These are phyloP conservation scores for Phytophthora lateralis DNA, from an alignment of 352 stramenopile genomes.

Conservation along the genomic window DNA sequence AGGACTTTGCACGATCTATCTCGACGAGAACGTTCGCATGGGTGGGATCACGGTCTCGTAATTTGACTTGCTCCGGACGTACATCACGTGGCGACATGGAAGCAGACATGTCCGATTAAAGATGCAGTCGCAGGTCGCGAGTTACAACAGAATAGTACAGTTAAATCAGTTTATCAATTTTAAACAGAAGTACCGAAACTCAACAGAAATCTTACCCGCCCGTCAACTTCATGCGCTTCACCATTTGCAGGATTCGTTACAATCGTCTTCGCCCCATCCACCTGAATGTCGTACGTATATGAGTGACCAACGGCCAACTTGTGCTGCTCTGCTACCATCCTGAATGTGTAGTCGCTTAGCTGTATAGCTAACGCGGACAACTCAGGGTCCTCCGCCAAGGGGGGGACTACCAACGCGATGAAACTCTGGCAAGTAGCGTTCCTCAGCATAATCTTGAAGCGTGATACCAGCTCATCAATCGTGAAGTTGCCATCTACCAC, in stretches of 20 bases:
- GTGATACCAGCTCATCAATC: neutral
- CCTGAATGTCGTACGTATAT: neutral
- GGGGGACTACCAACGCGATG: neutral
- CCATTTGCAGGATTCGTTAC: constrained; percentile 4
- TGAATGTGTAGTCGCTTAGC: neutral
- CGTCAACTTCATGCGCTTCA: constrained; percentile 1
- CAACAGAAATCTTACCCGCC: constrained; percentile 8
- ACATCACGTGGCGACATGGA: constrained; percentile 10
- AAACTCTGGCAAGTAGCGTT: neutral
- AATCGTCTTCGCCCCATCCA: neutral
- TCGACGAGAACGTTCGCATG: constrained; percentile 1
- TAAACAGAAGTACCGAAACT: neutral
- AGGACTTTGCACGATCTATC: constrained; percentile 5
- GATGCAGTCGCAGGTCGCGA: neutral
- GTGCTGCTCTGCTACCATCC: neutral
- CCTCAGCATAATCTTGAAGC: neutral
- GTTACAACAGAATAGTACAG: neutral
- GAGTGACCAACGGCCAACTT: too few species aligned
- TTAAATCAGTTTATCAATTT: neutral
- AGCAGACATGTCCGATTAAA: constrained; percentile 11
- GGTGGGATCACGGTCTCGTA: constrained; percentile 9
- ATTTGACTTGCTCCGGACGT: constrained; percentile 1
- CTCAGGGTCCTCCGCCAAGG: neutral
- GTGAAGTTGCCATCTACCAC: neutral
- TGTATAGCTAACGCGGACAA: neutral